Percentiles rank a stretch among this genome's conserved stretches.
phyloP scores from a whole-genome alignment of 345 rosid genomes.

The Passiflora organensis region DNA sequence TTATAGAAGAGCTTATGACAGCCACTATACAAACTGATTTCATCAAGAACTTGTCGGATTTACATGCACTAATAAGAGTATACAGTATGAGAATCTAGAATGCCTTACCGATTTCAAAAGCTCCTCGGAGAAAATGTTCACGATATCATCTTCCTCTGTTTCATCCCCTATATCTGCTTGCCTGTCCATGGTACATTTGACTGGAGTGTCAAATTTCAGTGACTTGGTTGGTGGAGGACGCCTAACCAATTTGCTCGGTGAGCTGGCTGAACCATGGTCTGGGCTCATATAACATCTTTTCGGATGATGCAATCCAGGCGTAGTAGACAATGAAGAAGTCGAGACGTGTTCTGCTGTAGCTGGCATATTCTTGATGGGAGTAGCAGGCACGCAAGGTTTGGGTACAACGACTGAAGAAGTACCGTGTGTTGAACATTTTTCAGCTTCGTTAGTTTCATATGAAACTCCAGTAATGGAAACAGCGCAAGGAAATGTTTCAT shows the following conservation, averaged over 20 bases:
- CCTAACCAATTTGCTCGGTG: slow-evolving; percentile 52
- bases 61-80: not conserved
- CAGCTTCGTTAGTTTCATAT: slow-evolving; percentile 7
- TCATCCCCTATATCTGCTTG: slow-evolving; percentile 15
- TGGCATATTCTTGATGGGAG: slow-evolving; percentile 42
- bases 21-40: no score
- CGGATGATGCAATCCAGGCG: slow-evolving; percentile 31
- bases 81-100: not conserved
- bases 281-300: slow-evolving; percentile 54
- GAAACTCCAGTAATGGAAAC: slow-evolving; percentile 26
- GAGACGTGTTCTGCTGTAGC: slow-evolving; percentile 64
- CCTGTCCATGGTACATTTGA: slow-evolving; percentile 30
- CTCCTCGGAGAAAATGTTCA: slow-evolving; percentile 44
- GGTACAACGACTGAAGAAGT: slow-evolving; percentile 8
- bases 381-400: slow-evolving; percentile 17
- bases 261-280: slow-evolving; percentile 37
- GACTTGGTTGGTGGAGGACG: slow-evolving; percentile 54
- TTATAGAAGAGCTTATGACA: not conserved
- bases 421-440: not conserved
- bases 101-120: slow-evolving; percentile 60
- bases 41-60: no score
- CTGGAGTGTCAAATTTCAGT: slow-evolving; percentile 51
- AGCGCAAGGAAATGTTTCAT: slow-evolving; percentile 15
- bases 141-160: slow-evolving; percentile 40
- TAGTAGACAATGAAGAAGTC: slow-evolving; percentile 47